Conservation (phyloP, 345 rosid genomes). For the Crucihimalaya himalaica region DNA sequence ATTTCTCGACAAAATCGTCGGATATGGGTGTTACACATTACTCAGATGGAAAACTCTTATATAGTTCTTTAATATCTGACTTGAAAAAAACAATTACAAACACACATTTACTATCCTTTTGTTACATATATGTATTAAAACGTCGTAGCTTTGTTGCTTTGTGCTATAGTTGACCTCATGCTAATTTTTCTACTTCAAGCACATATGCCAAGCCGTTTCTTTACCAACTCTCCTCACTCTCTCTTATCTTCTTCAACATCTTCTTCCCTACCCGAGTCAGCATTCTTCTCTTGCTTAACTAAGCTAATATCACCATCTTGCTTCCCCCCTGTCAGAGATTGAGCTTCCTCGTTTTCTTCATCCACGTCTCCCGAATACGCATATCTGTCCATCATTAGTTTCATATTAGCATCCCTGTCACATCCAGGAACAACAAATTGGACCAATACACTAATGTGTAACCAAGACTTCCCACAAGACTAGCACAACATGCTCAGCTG, state of each 20-base stretch:
- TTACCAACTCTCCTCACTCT: slow-evolving; percentile 41
- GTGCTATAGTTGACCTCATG: slow-evolving; percentile 22
- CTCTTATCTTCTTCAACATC: slow-evolving; percentile 78
- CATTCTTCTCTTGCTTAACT: slow-evolving; percentile 60
- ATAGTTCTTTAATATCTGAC: too few species aligned
- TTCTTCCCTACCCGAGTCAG: slow-evolving; percentile 48
- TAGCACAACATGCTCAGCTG: slow-evolving; percentile 22
- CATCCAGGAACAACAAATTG: background rate
- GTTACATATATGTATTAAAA: background rate
- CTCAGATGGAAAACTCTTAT: background rate
- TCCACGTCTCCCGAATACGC: slow-evolving; percentile 76
- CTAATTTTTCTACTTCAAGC: slow-evolving; percentile 18
- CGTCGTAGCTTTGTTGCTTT: slow-evolving; percentile 1
- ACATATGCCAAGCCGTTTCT: slow-evolving; percentile 18
- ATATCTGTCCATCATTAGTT: slow-evolving; percentile 51
- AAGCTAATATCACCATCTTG: slow-evolving; percentile 69
- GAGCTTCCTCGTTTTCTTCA: slow-evolving; percentile 67
- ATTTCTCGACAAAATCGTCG: too few species aligned
- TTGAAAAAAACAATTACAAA: slow-evolving; percentile 21
- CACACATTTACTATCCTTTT: slow-evolving; percentile 29
- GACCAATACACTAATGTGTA: slow-evolving; percentile 4
- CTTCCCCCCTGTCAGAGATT: slow-evolving; percentile 64
- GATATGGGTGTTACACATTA: too few species aligned
- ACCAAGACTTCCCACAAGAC: slow-evolving; percentile 15
- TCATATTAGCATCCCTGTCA: slow-evolving; percentile 20